Evolutionary conservation across 2,329 filamentous ascomycete species (phyloP).

Genomic region (Aspergillus ustus): DNA sequence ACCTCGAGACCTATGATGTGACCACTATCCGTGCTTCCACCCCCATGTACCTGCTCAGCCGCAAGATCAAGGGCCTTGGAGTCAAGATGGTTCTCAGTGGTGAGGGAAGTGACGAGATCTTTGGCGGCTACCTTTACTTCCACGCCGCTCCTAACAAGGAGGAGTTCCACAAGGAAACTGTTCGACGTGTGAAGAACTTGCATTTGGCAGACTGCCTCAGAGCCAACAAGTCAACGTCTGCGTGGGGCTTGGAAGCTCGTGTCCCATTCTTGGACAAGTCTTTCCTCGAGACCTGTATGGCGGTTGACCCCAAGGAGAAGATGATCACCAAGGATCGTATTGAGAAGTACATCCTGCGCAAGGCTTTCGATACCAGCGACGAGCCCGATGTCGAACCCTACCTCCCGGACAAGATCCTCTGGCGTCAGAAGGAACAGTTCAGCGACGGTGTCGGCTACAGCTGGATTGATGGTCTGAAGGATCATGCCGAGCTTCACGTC

Average conservation of each 20-base stretch:
- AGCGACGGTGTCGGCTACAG: constrained; percentile 98
- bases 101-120: constrained; percentile 97
- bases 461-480: constrained; percentile 98
- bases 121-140: constrained; percentile 98
- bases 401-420: constrained; percentile 94
- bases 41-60: constrained; percentile 95
- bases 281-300: constrained; percentile 92
- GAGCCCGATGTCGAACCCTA: constrained; percentile 82
- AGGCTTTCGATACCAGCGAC: constrained; percentile 92
- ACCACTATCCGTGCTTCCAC: constrained; percentile 98
- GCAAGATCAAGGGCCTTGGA: constrained; percentile 99
- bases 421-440: constrained; percentile 99
- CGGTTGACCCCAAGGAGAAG: constrained; percentile 92
- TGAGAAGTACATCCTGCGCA: constrained; percentile 97
- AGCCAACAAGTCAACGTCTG: constrained; percentile 98
- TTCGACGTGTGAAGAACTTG: constrained; percentile 93
- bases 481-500: constrained; percentile 84
- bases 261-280: constrained; percentile 98
- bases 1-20: constrained; percentile 96
- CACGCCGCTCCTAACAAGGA: constrained; percentile 88
- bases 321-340: constrained; percentile 89
- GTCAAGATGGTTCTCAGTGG: constrained; percentile 99
- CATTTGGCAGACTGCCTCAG: constrained; percentile 95
- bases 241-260: constrained; percentile 96
- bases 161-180: constrained; percentile 94